Percentiles rank a stretch among this genome's conserved stretches.
phyloP scores from a whole-genome alignment of 2,329 filamentous ascomycete species.

The Aureobasidium namibiae region DNA sequence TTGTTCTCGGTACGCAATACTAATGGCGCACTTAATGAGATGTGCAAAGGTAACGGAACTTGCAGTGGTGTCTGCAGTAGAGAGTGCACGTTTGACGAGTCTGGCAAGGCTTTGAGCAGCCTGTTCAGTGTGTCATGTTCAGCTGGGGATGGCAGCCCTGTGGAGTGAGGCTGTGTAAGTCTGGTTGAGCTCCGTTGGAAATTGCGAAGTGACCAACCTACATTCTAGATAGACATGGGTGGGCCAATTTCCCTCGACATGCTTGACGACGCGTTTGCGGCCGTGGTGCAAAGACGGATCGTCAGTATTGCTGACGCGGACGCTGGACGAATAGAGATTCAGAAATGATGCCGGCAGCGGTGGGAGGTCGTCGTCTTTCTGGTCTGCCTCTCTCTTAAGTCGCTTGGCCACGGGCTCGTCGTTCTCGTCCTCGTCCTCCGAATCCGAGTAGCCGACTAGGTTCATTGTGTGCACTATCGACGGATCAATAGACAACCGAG shows the following conservation, averaged over 20 bases:
- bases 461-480: constrained; percentile 37
- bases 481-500: background rate
- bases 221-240: constrained; percentile 91
- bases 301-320: constrained; percentile 68
- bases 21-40: constrained; percentile 80
- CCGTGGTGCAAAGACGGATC: constrained; percentile 81
- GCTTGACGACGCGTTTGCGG: constrained; percentile 71
- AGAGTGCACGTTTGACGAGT: constrained; percentile 44
- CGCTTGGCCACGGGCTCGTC: constrained; percentile 2
- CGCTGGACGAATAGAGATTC: constrained; percentile 79
- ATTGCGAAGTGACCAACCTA: constrained; percentile 39
- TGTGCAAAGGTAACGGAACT: constrained; percentile 71
- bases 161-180: background rate
- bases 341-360: constrained; percentile 72
- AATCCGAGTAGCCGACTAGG: constrained; percentile 59
- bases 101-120: background rate
- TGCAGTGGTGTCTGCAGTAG: constrained; percentile 72
- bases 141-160: constrained; percentile 4
- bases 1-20: constrained; percentile 65
- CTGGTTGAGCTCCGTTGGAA: background rate
- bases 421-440: constrained; percentile 38
- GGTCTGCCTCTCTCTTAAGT: background rate
- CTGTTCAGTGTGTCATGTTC: background rate
- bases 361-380: constrained; percentile 13
- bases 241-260: constrained; percentile 85